Base-by-base conservation (phyloP, 495 filamentous ascomycete genomes). In the Podospora australis region DNA sequence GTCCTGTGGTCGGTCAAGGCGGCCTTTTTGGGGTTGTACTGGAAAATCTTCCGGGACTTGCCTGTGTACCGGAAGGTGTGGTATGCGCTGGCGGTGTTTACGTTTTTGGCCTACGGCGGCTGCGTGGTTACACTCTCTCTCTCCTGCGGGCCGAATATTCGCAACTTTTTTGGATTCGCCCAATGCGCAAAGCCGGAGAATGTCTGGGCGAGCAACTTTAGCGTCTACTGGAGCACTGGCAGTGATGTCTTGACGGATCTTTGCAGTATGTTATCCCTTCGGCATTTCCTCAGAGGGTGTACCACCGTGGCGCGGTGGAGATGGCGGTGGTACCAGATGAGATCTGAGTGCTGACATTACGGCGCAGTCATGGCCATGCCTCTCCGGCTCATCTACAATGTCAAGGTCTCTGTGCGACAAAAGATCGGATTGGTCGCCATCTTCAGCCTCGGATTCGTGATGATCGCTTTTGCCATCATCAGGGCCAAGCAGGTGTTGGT, bases 401-500 rank as follows among this genome's bases (percentile, higher is more conserved):
- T 78, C 19, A 65, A 64, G 35, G 68, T 77, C 29, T 63, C 70
- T 19, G 45, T 44, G 4, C 62, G 59, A 45, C 71, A 75, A 42
- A 79, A 77, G 53, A 11, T 68, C 11, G 73, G 68, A 14, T 63
- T 79, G 29, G 67, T 67, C 9, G 65, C 60, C 14, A 56, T 78
- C 10, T 79, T 79, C 54, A 68, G 69, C 38, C 60, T 77, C 9
- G 66, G 73, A 42, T 68, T 76, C 42, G 55, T 78, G 49, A 76
- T 75, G 60, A 75, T 79, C 30, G 46, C 67, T 13, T 70, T 79
- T 35, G 65, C 75, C 28, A 66, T 71, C 51, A 69, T 78, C 49
- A 71, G 75, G 11, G 72, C 64, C 9, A 58, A 63, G 48, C 60
- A 69, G 53, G 52, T 63, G 47, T 17, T 71, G 39, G 63, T 56